Conservation (phyloP, 164 flowering plant genomes). For the Magnolia sinica region DNA sequence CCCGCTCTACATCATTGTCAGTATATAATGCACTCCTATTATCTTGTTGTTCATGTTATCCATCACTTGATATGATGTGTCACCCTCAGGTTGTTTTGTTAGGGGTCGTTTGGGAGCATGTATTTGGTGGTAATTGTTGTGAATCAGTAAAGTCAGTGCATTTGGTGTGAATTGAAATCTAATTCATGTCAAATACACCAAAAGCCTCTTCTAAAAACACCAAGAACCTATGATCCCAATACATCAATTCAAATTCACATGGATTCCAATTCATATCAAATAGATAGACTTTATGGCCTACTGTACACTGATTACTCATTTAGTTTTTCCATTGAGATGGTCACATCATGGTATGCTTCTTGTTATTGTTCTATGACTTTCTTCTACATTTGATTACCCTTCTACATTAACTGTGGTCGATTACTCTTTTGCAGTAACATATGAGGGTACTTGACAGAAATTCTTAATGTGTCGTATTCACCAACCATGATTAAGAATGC, state of each 20-base stretch:
- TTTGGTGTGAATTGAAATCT: no score
- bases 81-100: constrained; percentile 56
- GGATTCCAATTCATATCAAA: constrained; percentile 26
- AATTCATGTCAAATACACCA: no score
- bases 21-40: not conserved
- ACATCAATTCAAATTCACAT: no score
- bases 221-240: no score
- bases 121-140: no score
- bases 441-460: no score
- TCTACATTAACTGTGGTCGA: not conserved
- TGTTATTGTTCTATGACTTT: not conserved
- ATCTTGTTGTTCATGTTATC: not conserved
- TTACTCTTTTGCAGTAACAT: no score
- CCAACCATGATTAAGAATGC: constrained; percentile 58
- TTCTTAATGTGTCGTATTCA: not conserved
- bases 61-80: not conserved
- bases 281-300: constrained; percentile 82
- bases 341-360: constrained; percentile 72
- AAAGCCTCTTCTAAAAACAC: no score
- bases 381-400: not conserved
- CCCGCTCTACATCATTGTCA: no score
- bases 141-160: no score
- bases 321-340: constrained; percentile 89
- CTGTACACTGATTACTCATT: constrained; percentile 74
- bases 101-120: constrained; percentile 12